A percentile compares a stretch with the other conserved stretches of the same genome.
Evolutionary conservation across 2,329 filamentous ascomycete species (phyloP).

Genomic region (Fusarium duplospermum): DNA sequence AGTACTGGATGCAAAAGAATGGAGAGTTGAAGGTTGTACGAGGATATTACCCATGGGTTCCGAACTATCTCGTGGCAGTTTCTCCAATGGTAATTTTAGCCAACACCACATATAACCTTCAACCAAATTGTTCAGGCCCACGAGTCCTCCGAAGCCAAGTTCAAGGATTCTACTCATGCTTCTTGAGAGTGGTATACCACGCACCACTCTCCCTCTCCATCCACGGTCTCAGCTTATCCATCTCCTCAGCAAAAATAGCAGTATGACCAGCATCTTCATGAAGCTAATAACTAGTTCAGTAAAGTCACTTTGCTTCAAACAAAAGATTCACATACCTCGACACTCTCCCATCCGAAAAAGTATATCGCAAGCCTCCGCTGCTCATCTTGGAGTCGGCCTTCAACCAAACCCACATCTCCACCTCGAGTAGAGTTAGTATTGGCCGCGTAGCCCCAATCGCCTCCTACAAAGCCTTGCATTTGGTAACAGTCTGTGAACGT

Average conservation of each 20-base stretch:
- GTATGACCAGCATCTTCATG: constrained; percentile 30
- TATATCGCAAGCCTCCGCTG: constrained; percentile 28
- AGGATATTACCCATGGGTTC: background rate
- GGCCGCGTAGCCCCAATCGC: constrained; percentile 30
- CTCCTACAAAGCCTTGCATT: constrained; percentile 33
- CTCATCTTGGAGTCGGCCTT: background rate
- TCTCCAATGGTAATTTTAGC: background rate
- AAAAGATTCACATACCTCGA: constrained; percentile 24
- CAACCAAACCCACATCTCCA: background rate
- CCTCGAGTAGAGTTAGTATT: constrained; percentile 29
- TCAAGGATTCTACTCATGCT: background rate
- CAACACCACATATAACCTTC: background rate
- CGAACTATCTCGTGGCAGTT: background rate
- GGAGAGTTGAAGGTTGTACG: background rate
- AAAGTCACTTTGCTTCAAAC: background rate
- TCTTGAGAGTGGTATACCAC: constrained; percentile 32
- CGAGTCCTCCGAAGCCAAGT: too few species aligned
- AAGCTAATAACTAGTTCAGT: constrained; percentile 10
- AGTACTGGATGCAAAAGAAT: background rate
- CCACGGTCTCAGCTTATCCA: constrained; percentile 24
- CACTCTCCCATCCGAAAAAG: constrained; percentile 37
- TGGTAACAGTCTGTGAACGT: constrained; percentile 34
- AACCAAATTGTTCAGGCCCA: background rate
- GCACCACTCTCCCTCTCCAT: constrained; percentile 29
- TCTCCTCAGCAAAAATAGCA: constrained; percentile 28